Evolutionary conservation across 805 yeast species (phyloP), one percentile per base, ranked within the genome.

Genomic region (Naumovozyma castellii): DNA sequence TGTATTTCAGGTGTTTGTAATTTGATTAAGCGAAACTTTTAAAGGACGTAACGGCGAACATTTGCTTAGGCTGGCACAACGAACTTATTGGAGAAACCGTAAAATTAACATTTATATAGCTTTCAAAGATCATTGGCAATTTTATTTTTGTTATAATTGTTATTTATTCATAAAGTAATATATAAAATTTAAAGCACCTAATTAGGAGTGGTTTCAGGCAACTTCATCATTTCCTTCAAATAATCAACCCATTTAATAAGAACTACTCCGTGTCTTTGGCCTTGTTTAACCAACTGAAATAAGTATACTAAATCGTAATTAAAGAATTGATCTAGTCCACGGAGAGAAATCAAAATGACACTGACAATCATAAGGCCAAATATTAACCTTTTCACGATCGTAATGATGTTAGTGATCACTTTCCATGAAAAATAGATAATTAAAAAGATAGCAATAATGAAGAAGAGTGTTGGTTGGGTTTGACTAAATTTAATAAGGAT

Each of bases 381-480:
- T 0, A 57, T 16, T 1, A 51, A 13, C 20, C 53, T 45, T 41
- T 52, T 65, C 27, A 65, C 10, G 2, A 58, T 43, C 3, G 54
- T 51, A 27, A 50, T 43, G 4, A 62, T 46, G 41, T 62, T 65
- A 40, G 52, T 49, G 12, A 65, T 28, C 20, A 64, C 25, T 33
- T 57, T 56, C 48, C 59, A 55, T 1, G 51, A 33, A 6, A 57
- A 20, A 18, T 55, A 48, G 1, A 56, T 40, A 5, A 56, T 46
- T 4, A 55, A 10, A 1, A 51, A 15, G 2, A 53, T 32, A 2
- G 53, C 36, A 3, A 57, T 22, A 3, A 45, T 34, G 10, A 53
- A 37, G 14, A 66, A 58, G 1, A 55, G 32, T 2, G 51, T 54
- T 13, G 69, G 69, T 35, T 66, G 56, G 4, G 49, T 42, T 1